These are phyloP conservation scores for Botryobasidium botryosum DNA, from an alignment of 768 basidiomycete species.

Conservation along the genomic window DNA sequence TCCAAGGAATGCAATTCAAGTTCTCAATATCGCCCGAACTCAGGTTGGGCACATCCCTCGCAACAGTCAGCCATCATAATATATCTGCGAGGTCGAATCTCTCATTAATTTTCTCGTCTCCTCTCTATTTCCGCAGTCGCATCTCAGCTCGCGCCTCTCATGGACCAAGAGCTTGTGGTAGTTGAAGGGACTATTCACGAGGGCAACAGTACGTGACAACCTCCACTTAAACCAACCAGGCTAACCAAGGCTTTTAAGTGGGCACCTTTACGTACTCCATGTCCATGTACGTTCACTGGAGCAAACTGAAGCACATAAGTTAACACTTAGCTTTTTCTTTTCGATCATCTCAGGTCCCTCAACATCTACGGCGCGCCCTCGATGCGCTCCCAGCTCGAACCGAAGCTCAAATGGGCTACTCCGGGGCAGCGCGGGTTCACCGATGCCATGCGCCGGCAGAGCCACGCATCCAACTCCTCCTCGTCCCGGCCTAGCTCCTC, in stretches of 20 bases:
- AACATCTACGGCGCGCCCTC: conserved; percentile 55
- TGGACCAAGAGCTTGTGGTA: conserved; percentile 44
- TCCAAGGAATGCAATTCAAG: conserved; percentile 55
- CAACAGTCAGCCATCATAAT: conserved; percentile 12
- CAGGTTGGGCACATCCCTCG: conserved; percentile 75
- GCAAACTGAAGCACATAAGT: background rate
- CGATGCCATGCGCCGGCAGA: background rate
- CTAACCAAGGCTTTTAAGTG: too few species aligned
- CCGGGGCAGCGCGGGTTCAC: conserved; percentile 44
- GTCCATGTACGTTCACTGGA: conserved; percentile 8
- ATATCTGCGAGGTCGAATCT: too few species aligned
- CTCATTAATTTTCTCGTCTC: background rate
- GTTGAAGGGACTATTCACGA: conserved; percentile 57
- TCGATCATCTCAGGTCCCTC: conserved; percentile 50
- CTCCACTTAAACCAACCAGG: background rate
- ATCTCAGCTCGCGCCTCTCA: conserved; percentile 43
- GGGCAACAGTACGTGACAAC: conserved; percentile 37
- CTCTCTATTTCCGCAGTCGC: conserved; percentile 31
- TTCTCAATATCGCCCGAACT: conserved; percentile 50
- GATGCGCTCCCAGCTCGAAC: conserved; percentile 42
- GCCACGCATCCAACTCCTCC: too few species aligned
- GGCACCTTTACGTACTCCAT: background rate
- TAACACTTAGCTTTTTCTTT: background rate
- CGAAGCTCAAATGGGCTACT: conserved; percentile 56
- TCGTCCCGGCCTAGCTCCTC: too few species aligned